phyloP scores from a whole-genome alignment of 2,329 filamentous ascomycete genomes.

The Fonsecaea monophora region DNA sequence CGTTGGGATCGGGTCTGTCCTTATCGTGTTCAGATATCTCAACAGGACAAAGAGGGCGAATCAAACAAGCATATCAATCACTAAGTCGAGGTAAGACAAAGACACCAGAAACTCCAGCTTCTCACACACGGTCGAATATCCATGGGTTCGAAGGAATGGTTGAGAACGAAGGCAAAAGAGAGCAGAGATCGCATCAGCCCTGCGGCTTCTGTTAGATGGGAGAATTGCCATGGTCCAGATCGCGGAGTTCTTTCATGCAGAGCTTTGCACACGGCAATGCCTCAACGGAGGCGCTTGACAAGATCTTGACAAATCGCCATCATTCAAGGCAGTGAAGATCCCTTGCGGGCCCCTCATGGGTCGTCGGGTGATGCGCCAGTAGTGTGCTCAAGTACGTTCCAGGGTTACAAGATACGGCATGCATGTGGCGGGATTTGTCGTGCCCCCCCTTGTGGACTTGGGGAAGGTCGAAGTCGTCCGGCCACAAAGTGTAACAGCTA shows the following conservation, averaged over 20 bases:
- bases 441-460: background rate
- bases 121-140: background rate
- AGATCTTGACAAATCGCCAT: conserved; percentile 6
- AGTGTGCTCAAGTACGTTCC: background rate
- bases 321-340: background rate
- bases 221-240: background rate
- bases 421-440: background rate
- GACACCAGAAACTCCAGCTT: background rate
- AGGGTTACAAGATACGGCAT: background rate
- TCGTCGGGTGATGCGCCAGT: background rate
- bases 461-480: background rate
- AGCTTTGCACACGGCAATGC: no score
- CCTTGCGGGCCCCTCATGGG: background rate
- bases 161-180: background rate
- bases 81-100: background rate
- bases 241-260: background rate
- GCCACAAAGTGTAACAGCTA: background rate
- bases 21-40: background rate
- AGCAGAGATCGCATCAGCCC: background rate
- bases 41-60: background rate
- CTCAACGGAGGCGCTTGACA: no score
- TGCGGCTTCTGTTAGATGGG: background rate
- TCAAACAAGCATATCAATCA: background rate
- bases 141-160: background rate
- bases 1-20: background rate